Conservation (phyloP, 768 basidiomycete genomes). For the Tricholoma flavovirens region DNA sequence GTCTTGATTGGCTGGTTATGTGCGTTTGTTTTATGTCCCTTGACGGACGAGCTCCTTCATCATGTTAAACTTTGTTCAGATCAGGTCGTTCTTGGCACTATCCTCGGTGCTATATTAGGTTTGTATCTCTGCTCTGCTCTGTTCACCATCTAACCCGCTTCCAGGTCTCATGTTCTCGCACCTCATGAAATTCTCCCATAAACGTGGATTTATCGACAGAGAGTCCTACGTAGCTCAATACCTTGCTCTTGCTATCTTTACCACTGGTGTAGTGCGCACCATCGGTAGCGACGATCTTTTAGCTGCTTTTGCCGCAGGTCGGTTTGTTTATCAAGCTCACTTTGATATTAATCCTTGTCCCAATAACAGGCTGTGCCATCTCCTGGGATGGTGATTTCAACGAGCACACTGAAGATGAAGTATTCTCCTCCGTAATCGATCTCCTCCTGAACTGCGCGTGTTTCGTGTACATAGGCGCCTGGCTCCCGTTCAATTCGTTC, state of each 20-base stretch:
- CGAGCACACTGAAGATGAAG: constrained; percentile 72
- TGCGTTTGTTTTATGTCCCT: constrained; percentile 25
- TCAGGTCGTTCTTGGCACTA: constrained; percentile 73
- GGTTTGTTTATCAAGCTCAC: constrained; percentile 5
- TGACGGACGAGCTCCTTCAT: background rate
- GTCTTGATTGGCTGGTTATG: constrained; percentile 81
- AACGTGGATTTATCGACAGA: constrained; percentile 60
- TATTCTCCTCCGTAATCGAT: constrained; percentile 88
- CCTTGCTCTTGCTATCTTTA: constrained; percentile 65
- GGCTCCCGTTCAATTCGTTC: constrained; percentile 66
- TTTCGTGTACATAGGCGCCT: constrained; percentile 86
- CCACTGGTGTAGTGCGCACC: constrained; percentile 71
- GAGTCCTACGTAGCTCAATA: constrained; percentile 89
- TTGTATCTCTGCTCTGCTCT: background rate
- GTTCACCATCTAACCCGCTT: background rate
- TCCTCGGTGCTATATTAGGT: constrained; percentile 50
- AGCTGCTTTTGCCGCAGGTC: constrained; percentile 82
- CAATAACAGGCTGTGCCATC: constrained; percentile 64
- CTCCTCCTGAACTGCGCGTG: constrained; percentile 77
- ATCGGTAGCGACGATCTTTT: constrained; percentile 86
- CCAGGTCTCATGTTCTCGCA: constrained; percentile 63
- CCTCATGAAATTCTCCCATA: constrained; percentile 66
- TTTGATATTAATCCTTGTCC: background rate
- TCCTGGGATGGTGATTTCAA: constrained; percentile 90
- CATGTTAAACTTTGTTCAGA: constrained; percentile 36